Percentiles rank a stretch among this genome's conserved stretches.
Evolutionary conservation across 176 grass and related monocot genomes (phyloP).

Genomic region (Paspalum vaginatum): DNA sequence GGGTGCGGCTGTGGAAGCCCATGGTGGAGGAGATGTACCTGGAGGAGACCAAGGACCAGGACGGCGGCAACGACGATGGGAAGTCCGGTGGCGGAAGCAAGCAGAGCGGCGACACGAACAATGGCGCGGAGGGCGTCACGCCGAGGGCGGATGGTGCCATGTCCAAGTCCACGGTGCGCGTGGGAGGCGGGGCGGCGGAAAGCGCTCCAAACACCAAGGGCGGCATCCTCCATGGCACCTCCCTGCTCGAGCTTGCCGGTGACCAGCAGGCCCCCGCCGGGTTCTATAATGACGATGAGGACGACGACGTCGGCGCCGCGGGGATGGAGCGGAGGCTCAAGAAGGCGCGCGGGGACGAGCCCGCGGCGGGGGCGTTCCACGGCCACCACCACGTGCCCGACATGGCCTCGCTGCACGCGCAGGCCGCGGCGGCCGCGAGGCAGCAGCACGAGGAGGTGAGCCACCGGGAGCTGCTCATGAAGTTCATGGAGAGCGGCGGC

Average conservation of each 20-base stretch:
- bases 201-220: constrained; percentile 25
- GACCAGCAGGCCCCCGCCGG: constrained; percentile 10
- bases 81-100: constrained; percentile 54
- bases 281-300: constrained; percentile 25
- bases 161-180: constrained; percentile 18
- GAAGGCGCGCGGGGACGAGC: constrained; percentile 61
- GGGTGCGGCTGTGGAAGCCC: constrained; percentile 97
- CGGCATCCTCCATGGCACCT: constrained; percentile 34
- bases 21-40: constrained; percentile 99
- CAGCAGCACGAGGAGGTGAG: constrained; percentile 67
- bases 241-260: constrained; percentile 46
- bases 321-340: constrained; percentile 50
- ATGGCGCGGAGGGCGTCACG: constrained; percentile 29
- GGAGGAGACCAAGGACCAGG: constrained; percentile 87
- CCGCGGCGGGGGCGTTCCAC: constrained; percentile 24
- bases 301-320: constrained; percentile 11
- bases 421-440: constrained; percentile 50
- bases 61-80: constrained; percentile 40
- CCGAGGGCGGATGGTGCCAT: constrained; percentile 35
- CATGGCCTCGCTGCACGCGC: constrained; percentile 51
- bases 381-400: constrained; percentile 27
- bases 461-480: constrained; percentile 91
- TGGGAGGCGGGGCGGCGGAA: not conserved
- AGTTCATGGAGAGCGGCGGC: constrained; percentile 84
- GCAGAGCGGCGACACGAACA: constrained; percentile 15